A percentile compares a stretch with the other conserved stretches of the same genome.
Conservation (phyloP, 352 stramenopile species). For the Phytophthora multivora region DNA sequence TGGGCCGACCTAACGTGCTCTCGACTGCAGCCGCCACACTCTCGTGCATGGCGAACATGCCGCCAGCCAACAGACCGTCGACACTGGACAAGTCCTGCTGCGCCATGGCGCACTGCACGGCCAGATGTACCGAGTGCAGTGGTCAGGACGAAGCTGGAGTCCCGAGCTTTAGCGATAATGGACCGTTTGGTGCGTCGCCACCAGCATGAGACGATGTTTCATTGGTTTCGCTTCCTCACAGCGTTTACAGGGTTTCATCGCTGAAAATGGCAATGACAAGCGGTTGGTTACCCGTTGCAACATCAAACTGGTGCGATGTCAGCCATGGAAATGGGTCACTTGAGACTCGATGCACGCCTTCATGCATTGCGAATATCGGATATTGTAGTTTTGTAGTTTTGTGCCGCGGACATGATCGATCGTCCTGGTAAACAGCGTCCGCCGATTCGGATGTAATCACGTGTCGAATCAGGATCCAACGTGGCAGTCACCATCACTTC, state of each 20-base stretch:
- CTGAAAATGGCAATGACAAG: background rate
- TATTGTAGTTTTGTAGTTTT: too few species aligned
- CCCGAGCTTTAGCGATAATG: background rate
- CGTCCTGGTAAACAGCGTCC: constrained; percentile 21
- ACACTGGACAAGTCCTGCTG: constrained; percentile 37
- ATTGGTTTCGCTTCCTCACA: constrained; percentile 18
- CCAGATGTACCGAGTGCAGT: background rate
- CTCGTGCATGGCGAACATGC: constrained; percentile 58
- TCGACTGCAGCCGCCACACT: constrained; percentile 50
- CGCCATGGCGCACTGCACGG: constrained; percentile 6
- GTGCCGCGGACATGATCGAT: too few species aligned
- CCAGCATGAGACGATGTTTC: constrained; percentile 8
- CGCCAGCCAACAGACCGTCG: constrained; percentile 49
- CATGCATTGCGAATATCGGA: too few species aligned
- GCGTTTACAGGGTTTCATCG: background rate
- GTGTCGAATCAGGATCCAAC: constrained; percentile 2
- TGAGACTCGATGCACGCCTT: too few species aligned
- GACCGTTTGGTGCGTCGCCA: background rate
- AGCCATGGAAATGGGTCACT: too few species aligned
- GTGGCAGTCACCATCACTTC: constrained; percentile 18
- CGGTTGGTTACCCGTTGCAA: background rate
- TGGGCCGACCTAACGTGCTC: constrained; percentile 39
- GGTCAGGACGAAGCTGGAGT: background rate
- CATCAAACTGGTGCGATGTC: too few species aligned
- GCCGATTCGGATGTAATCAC: constrained; percentile 31